Percentiles rank a stretch among this genome's conserved stretches.
phyloP scores from a whole-genome alignment of 2,329 filamentous ascomycete genomes.

The Botrytis deweyae region DNA sequence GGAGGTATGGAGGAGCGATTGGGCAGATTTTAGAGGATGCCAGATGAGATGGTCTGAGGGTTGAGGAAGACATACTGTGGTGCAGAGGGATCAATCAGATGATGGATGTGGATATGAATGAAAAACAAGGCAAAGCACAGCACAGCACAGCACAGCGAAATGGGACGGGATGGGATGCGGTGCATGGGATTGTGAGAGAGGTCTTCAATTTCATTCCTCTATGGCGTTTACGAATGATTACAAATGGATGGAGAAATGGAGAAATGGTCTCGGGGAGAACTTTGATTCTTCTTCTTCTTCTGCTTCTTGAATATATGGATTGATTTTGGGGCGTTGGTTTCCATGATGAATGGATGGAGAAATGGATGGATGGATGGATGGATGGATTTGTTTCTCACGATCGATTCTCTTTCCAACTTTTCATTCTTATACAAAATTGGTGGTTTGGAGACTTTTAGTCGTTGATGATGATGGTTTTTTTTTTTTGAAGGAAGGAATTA shows the following conservation, averaged over 20 bases:
- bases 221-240: slow-evolving; percentile 11
- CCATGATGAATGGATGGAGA: slow-evolving; percentile 1
- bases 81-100: neutral
- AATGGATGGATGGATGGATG: neutral
- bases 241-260: neutral
- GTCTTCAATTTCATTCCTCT: slow-evolving; percentile 12
- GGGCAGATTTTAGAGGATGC: neutral
- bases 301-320: neutral
- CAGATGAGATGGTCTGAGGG: neutral
- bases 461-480: neutral
- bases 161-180: neutral
- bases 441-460: neutral
- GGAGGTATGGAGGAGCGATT: slow-evolving; percentile 53
- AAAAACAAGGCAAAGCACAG: neutral
- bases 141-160: neutral
- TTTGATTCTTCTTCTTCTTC: neutral
- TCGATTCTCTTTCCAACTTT: neutral
- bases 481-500: neutral
- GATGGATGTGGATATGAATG: neutral
- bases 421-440: neutral
- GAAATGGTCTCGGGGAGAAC: neutral
- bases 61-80: too few species aligned
- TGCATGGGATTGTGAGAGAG: slow-evolving; percentile 23
- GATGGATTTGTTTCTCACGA: neutral
- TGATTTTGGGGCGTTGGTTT: neutral